phyloP scores from a whole-genome alignment of 2,329 filamentous ascomycete genomes.

The Monosporascus sp. region DNA sequence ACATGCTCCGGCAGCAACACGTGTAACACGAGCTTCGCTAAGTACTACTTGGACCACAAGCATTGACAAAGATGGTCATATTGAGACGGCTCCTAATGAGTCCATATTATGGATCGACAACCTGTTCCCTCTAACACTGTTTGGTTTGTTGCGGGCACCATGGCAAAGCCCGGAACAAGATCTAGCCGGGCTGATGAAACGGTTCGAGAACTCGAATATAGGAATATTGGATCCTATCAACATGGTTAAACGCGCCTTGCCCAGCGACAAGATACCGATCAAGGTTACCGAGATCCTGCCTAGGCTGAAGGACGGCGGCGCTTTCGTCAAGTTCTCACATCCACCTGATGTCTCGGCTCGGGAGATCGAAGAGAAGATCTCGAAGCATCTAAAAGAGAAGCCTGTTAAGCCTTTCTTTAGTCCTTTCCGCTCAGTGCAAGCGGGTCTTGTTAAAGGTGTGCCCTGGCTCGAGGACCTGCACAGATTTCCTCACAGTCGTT shows the following conservation, averaged over 20 bases:
- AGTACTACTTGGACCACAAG: slow-evolving; percentile 39
- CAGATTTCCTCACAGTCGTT: slow-evolving; percentile 67
- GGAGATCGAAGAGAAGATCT: slow-evolving; percentile 57
- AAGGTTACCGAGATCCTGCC: slow-evolving; percentile 78
- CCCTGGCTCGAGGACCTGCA: slow-evolving; percentile 95
- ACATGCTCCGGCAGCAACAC: slow-evolving; percentile 9
- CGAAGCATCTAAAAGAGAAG: slow-evolving; percentile 59
- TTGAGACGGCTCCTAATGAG: slow-evolving; percentile 69
- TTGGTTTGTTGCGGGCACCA: slow-evolving; percentile 38
- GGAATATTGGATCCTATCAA: slow-evolving; percentile 47
- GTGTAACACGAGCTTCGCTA: slow-evolving; percentile 30
- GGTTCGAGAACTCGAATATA: slow-evolving; percentile 46
- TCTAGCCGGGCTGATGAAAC: slow-evolving; percentile 44
- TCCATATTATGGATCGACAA: slow-evolving; percentile 88
- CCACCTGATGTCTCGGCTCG: slow-evolving; percentile 36
- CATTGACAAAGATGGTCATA: slow-evolving; percentile 72
- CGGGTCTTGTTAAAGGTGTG: slow-evolving; percentile 70
- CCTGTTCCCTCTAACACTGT: slow-evolving; percentile 75
- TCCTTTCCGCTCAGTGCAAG: slow-evolving; percentile 66
- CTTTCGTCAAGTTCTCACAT: slow-evolving; percentile 62
- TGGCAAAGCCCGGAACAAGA: slow-evolving; percentile 44
- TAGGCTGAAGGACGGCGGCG: slow-evolving; percentile 83
- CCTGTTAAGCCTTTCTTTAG: slow-evolving; percentile 88
- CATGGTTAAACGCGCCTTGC: slow-evolving; percentile 58
- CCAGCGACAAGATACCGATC: slow-evolving; percentile 50